Evolutionary conservation across 768 basidiomycete genomes (phyloP).

Genomic region (Naganishia antarctica): DNA sequence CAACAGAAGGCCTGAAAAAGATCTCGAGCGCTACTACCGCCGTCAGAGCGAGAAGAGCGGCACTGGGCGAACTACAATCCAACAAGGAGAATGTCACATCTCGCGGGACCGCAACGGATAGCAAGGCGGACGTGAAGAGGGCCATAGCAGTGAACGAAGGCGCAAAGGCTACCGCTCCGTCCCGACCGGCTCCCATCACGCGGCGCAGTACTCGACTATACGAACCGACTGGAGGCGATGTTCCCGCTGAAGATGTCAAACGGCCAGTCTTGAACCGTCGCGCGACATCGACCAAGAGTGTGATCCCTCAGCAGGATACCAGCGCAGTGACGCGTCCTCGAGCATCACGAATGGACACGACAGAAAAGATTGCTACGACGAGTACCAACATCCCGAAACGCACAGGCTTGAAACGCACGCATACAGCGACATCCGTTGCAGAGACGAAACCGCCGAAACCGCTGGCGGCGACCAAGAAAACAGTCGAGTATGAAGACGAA

Average conservation of each 20-base stretch:
- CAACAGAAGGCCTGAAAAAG: not conserved
- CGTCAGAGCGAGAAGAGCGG: constrained; percentile 22
- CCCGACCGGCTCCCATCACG: constrained; percentile 14
- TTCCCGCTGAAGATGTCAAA: constrained; percentile 9
- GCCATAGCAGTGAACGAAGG: not conserved
- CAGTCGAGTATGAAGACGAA: constrained; percentile 16
- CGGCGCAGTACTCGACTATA: constrained; percentile 19
- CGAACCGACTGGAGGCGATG: not conserved
- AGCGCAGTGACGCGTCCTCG: not conserved
- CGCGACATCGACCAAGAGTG: constrained; percentile 30
- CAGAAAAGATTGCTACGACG: constrained; percentile 14
- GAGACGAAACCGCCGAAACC: not conserved
- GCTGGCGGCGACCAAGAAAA: not conserved
- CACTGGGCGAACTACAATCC: constrained; percentile 26
- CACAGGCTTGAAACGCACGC: constrained; percentile 25
- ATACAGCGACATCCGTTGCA: constrained; percentile 6
- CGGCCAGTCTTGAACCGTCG: constrained; percentile 29
- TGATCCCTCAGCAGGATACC: constrained; percentile 30
- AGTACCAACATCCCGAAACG: constrained; percentile 8
- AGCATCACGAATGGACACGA: not conserved
- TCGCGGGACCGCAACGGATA: not conserved
- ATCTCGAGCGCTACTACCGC: constrained; percentile 11
- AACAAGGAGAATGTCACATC: constrained; percentile 24
- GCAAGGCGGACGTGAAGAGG: constrained; percentile 19
- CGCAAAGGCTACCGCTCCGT: not conserved